These are phyloP conservation scores for Termitomyces titanicus DNA, from an alignment of 768 basidiomycete genomes.

Conservation along the genomic window DNA sequence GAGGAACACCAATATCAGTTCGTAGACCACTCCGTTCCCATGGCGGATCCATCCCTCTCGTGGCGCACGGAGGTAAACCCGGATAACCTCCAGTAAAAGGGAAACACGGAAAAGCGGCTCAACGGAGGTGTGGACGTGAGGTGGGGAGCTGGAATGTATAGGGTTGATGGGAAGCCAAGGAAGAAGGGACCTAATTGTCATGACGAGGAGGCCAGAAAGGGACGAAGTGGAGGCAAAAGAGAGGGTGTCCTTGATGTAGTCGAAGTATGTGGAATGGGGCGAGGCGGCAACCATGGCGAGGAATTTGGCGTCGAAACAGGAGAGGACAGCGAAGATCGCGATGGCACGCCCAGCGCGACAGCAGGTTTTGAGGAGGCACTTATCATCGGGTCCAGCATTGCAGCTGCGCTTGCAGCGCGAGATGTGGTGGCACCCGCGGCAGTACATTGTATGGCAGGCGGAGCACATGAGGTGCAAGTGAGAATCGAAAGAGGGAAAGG, in stretches of 20 bases:
- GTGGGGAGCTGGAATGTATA: not conserved
- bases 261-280: not conserved
- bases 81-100: conserved; percentile 8
- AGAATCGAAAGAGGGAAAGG: not conserved
- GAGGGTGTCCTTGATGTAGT: not conserved
- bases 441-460: conserved; percentile 6
- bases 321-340: conserved; percentile 11
- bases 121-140: not conserved
- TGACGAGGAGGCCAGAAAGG: not conserved
- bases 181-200: not conserved
- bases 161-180: conserved; percentile 4
- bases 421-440: conserved; percentile 9
- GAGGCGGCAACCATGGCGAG: not conserved
- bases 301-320: conserved; percentile 8
- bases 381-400: not conserved
- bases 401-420: conserved; percentile 7
- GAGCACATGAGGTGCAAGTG: conserved; percentile 11
- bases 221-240: not conserved
- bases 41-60: not conserved
- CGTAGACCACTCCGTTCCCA: not conserved
- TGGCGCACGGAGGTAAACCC: not conserved
- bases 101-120: not conserved
- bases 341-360: conserved; percentile 13
- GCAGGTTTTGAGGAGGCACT: conserved; percentile 7
- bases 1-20: not conserved